Evolutionary conservation across 768 basidiomycete species (phyloP), one percentile per base, ranked within the genome.

Genomic region (Neoboletus subvelutipes): DNA sequence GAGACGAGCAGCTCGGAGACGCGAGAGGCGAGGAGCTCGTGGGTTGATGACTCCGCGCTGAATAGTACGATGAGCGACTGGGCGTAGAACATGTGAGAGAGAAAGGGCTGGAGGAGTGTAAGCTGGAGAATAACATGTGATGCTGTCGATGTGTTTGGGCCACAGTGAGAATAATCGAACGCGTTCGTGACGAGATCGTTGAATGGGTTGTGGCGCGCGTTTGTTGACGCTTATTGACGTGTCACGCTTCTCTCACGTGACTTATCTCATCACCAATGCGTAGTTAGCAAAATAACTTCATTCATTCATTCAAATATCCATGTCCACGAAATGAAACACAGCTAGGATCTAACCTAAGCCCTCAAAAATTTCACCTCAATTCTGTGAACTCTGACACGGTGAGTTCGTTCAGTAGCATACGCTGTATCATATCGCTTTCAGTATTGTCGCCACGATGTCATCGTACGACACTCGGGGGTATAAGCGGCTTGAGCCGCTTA

Each of bases 21-120:
- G 77, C 80, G 5, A 85, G 76, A 0, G 83, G 84, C 0, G 84
- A 86, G 0, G 84, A 82, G 52, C 74, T 78, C 5, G 71, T 33
- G 1, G 80, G 82, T 24, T 67, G 67, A 41, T 73, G 64, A 37
- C 58, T 72, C 26, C 69, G 69, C 5, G 67, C 61, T 1, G 65
- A 65, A 15, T 66, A 63, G 20, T 73, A 69, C 1, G 72, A 68
- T 2, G 68, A 67, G 18, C 71, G 67, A 31, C 68, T 70, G 0
- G 78, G 78, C 0, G 80, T 79, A 5, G 76, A 72, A 0, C 74
- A 77, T 36, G 61, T 53, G 29, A 56, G 48, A 7, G 64, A 62
- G 9, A 67, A 53, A 10, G 75, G 72, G 46, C 69, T 74, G 10
- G 74, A 74, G 4, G 63, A 61, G 37, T 68, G 65, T 41, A 56